A percentile compares a stretch with the other conserved stretches of the same genome.
Conservation (phyloP, 176 grass and related monocot genomes). For the Saccharum spontaneum region DNA sequence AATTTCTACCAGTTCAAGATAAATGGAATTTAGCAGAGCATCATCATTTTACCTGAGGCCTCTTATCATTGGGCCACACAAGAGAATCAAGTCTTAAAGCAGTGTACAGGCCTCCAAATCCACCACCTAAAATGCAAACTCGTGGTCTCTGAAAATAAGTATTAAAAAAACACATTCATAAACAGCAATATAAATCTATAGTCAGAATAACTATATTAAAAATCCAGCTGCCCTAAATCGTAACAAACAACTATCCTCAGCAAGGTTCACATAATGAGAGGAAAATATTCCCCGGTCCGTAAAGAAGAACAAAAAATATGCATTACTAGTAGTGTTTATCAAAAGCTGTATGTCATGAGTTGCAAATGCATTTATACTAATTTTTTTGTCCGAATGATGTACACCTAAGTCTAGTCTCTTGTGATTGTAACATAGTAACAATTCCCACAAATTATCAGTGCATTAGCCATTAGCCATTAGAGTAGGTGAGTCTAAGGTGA, state of each 20-base stretch:
- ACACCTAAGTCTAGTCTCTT: background rate
- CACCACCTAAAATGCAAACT: constrained; percentile 91
- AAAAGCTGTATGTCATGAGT: background rate
- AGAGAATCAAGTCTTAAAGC: constrained; percentile 97
- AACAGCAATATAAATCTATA: background rate
- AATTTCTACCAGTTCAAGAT: background rate
- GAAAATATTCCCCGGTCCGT: background rate
- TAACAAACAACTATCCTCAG: background rate
- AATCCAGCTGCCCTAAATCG: background rate
- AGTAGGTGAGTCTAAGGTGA: background rate
- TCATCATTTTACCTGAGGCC: constrained; percentile 70
- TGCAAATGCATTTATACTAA: background rate
- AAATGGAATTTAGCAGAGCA: constrained; percentile 7
- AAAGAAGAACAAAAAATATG: background rate
- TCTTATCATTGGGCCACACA: constrained; percentile 83
- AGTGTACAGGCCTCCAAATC: constrained; percentile 95
- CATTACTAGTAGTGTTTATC: background rate
- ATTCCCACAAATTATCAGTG: background rate
- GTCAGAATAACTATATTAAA: background rate
- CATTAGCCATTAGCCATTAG: background rate
- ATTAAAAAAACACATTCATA: background rate
- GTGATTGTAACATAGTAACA: background rate
- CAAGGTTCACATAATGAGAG: background rate
- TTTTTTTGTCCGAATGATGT: background rate
- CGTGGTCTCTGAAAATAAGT: constrained; percentile 61